These are phyloP conservation scores for Pluteus cervinus DNA, from an alignment of 768 basidiomycete genomes.

Conservation along the genomic window DNA sequence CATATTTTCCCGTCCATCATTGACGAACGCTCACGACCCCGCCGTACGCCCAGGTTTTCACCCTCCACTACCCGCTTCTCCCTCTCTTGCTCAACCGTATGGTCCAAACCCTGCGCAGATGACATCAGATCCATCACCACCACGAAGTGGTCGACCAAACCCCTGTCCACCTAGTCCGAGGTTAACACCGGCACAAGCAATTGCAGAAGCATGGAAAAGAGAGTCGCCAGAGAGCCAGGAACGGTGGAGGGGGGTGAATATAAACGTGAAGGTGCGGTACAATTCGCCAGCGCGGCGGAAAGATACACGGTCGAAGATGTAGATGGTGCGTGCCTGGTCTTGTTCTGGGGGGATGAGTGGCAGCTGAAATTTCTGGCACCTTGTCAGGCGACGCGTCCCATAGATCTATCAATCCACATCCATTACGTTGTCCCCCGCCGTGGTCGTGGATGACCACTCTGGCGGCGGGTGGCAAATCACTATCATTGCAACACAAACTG, in stretches of 20 bases:
- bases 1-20: constrained; percentile 25
- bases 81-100: constrained; percentile 25
- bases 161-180: constrained; percentile 22
- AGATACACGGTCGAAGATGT: constrained; percentile 49
- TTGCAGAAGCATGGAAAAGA: constrained; percentile 63
- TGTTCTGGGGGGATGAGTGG: constrained; percentile 3
- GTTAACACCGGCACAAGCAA: constrained; percentile 52
- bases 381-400: no score
- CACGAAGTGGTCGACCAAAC: constrained; percentile 26
- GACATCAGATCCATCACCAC: constrained; percentile 36
- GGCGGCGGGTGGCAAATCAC: no score
- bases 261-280: constrained; percentile 48
- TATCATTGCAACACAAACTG: no score
- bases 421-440: no score
- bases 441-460: no score
- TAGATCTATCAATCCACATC: no score
- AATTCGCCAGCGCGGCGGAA: constrained; percentile 30
- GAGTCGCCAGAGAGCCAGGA: constrained; percentile 56
- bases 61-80: constrained; percentile 19
- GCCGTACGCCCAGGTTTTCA: constrained; percentile 32
- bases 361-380: no score
- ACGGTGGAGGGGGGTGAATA: constrained; percentile 47
- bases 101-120: constrained; percentile 31
- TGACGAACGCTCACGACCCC: constrained; percentile 25
- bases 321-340: constrained; percentile 12